Conservation (phyloP, 2,329 filamentous ascomycete genomes). For the Phoma sp. region DNA sequence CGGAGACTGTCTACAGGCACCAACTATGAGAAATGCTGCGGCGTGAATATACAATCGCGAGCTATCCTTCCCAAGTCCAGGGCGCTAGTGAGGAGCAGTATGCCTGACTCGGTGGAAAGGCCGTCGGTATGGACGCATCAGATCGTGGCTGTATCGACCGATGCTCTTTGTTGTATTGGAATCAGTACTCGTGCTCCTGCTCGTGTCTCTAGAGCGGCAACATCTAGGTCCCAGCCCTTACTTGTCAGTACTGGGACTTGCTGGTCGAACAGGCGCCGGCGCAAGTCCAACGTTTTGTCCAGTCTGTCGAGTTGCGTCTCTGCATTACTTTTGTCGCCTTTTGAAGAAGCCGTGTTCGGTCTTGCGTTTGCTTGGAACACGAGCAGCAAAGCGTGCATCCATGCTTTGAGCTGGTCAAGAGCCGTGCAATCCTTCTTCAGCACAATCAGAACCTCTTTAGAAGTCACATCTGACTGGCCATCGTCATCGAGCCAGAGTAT, state of each 20-base stretch:
- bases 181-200: slow-evolving; percentile 52
- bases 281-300: slow-evolving; percentile 47
- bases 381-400: slow-evolving; percentile 65
- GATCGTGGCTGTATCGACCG: neutral
- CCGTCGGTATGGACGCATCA: neutral
- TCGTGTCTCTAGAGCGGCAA: slow-evolving; percentile 69
- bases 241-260: slow-evolving; percentile 51
- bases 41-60: slow-evolving; percentile 56
- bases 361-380: slow-evolving; percentile 31
- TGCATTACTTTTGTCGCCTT: neutral
- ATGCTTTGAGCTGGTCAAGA: slow-evolving; percentile 63
- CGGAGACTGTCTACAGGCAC: slow-evolving; percentile 44
- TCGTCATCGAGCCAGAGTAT: slow-evolving; percentile 61
- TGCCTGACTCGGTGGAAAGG: neutral
- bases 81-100: neutral
- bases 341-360: neutral
- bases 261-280: slow-evolving; percentile 53
- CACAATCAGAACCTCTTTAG: slow-evolving; percentile 60
- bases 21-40: slow-evolving; percentile 67
- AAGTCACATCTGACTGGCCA: slow-evolving; percentile 21
- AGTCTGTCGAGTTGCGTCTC: slow-evolving; percentile 47
- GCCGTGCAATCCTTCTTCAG: slow-evolving; percentile 65
- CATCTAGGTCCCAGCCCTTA: slow-evolving; percentile 70
- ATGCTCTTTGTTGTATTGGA: slow-evolving; percentile 8
- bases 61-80: slow-evolving; percentile 1